Conservation (phyloP, 495 filamentous ascomycete species). For the Penicillium bovifimosum region DNA sequence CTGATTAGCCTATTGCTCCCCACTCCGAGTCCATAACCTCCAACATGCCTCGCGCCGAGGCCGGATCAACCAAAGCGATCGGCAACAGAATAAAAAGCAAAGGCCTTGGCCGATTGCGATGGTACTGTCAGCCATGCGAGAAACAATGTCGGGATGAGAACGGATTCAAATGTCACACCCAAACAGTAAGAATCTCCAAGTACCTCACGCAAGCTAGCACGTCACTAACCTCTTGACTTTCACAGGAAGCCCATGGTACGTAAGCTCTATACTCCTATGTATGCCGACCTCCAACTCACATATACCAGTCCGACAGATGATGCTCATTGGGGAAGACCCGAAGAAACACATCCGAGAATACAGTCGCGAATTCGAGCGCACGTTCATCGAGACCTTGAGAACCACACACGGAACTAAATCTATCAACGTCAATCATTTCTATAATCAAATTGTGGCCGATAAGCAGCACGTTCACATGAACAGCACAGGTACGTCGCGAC, state of each 20-base stretch:
- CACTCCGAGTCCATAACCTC: neutral
- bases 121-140: slow-evolving; percentile 57
- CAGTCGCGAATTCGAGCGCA: slow-evolving; percentile 67
- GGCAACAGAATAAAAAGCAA: slow-evolving; percentile 82
- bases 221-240: neutral
- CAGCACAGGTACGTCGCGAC: slow-evolving; percentile 49
- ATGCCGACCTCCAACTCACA: neutral
- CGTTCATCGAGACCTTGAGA: slow-evolving; percentile 68
- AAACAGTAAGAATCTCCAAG: slow-evolving; percentile 61
- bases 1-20: too few relatives aligned
- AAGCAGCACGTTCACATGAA: slow-evolving; percentile 89
- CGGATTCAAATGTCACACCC: slow-evolving; percentile 62
- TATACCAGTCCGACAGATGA: slow-evolving; percentile 63
- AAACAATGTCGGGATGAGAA: slow-evolving; percentile 50
- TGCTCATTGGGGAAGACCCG: slow-evolving; percentile 77
- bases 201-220: neutral
- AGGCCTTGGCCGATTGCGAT: slow-evolving; percentile 78
- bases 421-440: slow-evolving; percentile 83
- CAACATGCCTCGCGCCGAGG: slow-evolving; percentile 91
- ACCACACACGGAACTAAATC: slow-evolving; percentile 83
- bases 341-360: slow-evolving; percentile 73
- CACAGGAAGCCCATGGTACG: neutral
- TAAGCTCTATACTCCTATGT: neutral
- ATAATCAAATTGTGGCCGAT: slow-evolving; percentile 64
- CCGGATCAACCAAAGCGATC: slow-evolving; percentile 78